A percentile compares a stretch with the other conserved stretches of the same genome.
Evolutionary conservation across 495 filamentous ascomycete genomes (phyloP).

Genomic region (Penicillium subrubescens): DNA sequence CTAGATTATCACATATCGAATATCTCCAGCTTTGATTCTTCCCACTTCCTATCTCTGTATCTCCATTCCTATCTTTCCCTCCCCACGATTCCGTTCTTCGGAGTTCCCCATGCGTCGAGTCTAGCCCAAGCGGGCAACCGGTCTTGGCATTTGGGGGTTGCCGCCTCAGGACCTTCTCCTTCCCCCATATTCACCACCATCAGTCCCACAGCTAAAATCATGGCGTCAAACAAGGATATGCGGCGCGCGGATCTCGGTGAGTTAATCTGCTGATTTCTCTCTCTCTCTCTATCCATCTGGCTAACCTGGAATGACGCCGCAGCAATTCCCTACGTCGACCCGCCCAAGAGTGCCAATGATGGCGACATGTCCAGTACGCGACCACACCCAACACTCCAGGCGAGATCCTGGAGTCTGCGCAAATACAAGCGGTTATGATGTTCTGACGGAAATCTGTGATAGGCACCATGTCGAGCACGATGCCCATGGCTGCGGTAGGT

Average conservation of each 20-base stretch:
- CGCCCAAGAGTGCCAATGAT: slow-evolving; percentile 56
- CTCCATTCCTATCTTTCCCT: not conserved
- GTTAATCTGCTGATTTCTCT: slow-evolving; percentile 19
- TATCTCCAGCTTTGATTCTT: not conserved
- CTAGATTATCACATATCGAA: not conserved
- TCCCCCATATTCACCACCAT: slow-evolving; percentile 8
- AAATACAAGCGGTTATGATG: not conserved
- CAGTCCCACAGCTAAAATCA: slow-evolving; percentile 33
- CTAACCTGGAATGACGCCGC: slow-evolving; percentile 18
- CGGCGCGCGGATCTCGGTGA: slow-evolving; percentile 80
- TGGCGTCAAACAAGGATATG: slow-evolving; percentile 85
- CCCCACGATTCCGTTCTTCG: slow-evolving; percentile 1
- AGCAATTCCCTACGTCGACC: slow-evolving; percentile 67
- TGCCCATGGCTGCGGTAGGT: slow-evolving; percentile 88
- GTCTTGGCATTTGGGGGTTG: slow-evolving; percentile 15
- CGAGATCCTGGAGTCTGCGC: not conserved
- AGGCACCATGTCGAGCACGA: slow-evolving; percentile 76
- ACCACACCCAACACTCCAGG: not conserved
- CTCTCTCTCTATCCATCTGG: not conserved
- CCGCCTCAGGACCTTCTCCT: slow-evolving; percentile 18
- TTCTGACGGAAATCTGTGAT: slow-evolving; percentile 18
- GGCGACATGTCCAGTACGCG: slow-evolving; percentile 55
- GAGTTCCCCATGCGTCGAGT: slow-evolving; percentile 6
- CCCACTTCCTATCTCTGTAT: not conserved
- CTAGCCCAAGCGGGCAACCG: slow-evolving; percentile 13